phyloP scores from a whole-genome alignment of 495 filamentous ascomycete species.

The Aspergillus indologenus region DNA sequence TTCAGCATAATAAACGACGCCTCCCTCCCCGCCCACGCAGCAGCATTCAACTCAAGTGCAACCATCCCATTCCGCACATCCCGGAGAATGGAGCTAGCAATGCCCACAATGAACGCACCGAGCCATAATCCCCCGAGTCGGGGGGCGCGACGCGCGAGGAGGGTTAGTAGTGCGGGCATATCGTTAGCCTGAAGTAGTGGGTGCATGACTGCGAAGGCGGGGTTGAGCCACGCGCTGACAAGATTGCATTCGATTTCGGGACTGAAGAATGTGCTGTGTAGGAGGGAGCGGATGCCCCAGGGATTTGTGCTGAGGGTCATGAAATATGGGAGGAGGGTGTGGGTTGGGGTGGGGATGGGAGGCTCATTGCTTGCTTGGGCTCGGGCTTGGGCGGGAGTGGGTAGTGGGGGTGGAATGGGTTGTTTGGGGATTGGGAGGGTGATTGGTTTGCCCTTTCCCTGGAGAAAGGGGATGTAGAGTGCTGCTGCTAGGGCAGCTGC shows the following conservation, averaged over 20 bases:
- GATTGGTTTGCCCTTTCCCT: slow-evolving; percentile 8
- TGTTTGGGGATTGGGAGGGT: slow-evolving; percentile 22
- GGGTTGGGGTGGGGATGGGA: no score
- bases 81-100: no score
- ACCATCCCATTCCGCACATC: no score
- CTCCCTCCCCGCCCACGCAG: no score
- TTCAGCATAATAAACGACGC: no score
- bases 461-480: slow-evolving; percentile 28
- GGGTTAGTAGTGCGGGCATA: no score
- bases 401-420: neutral
- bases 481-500: neutral
- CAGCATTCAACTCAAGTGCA: no score
- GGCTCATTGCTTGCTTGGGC: slow-evolving; percentile 35
- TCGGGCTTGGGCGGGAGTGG: neutral
- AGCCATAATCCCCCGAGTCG: no score
- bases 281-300: slow-evolving; percentile 28
- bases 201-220: slow-evolving; percentile 25
- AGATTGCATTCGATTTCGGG: slow-evolving; percentile 29
- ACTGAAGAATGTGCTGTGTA: slow-evolving; percentile 30
- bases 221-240: slow-evolving; percentile 32
- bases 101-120: no score
- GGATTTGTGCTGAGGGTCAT: slow-evolving; percentile 27
- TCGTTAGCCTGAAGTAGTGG: slow-evolving; percentile 11
- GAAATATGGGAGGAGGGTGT: slow-evolving; percentile 23
- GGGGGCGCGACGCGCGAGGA: no score